phyloP scores from a whole-genome alignment of 106 monocot species.

The Alisma plantagoaquatica region DNA sequence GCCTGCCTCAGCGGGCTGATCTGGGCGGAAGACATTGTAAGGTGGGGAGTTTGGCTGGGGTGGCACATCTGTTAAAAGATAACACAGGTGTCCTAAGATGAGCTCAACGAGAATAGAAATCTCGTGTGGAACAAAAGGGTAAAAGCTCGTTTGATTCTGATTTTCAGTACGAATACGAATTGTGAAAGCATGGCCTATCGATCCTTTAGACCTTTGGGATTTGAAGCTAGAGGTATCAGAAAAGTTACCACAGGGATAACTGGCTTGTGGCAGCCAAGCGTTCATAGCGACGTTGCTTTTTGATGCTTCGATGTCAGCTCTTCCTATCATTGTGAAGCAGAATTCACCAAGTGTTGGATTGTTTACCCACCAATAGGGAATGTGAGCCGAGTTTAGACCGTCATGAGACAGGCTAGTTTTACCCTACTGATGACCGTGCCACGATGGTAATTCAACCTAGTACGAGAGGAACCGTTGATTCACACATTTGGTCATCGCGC shows the following conservation, averaged over 20 bases:
- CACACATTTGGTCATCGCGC: constrained; percentile 44
- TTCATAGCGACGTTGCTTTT: constrained; percentile 53
- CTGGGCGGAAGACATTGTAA: constrained; percentile 11
- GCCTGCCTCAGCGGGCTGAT: too few relatives aligned
- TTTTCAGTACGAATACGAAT: not conserved
- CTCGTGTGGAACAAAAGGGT: not conserved
- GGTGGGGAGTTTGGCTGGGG: constrained; percentile 29
- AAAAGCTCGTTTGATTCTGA: constrained; percentile 1
- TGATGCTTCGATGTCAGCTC: constrained; percentile 9
- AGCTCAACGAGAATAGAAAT: not conserved
- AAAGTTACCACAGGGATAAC: constrained; percentile 55
- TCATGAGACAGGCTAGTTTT: not conserved
- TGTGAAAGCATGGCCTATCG: constrained; percentile 29
- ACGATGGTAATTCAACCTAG: not conserved
- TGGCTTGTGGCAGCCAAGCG: constrained; percentile 87
- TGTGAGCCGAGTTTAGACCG: constrained; percentile 7
- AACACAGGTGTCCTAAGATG: constrained; percentile 31
- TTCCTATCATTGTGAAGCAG: constrained; percentile 9
- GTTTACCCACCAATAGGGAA: constrained; percentile 11
- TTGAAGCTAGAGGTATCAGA: constrained; percentile 17
- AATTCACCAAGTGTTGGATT: constrained; percentile 10
- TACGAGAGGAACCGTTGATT: not conserved
- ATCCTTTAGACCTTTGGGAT: constrained; percentile 49
- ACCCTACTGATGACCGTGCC: not conserved
- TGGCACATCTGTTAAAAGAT: constrained; percentile 43